These are phyloP conservation scores for Vanderwaltozyma yarrowii DNA, from an alignment of 805 yeast genomes.

Conservation along the genomic window DNA sequence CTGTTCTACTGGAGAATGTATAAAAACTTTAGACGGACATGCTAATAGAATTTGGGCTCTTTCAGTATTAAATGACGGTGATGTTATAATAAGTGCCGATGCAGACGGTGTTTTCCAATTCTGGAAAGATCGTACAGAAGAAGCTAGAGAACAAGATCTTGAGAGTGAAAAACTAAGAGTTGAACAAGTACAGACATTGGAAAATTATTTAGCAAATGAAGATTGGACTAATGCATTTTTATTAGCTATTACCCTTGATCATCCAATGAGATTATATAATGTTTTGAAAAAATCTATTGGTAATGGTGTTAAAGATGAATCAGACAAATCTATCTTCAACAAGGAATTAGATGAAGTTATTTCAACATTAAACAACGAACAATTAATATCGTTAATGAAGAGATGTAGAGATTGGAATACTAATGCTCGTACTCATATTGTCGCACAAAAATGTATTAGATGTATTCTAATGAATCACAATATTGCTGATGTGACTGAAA, in stretches of 20 bases:
- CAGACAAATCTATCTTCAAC: slow-evolving; percentile 20
- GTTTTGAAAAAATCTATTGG: slow-evolving; percentile 56
- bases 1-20: slow-evolving; percentile 59
- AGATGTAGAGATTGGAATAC: slow-evolving; percentile 94
- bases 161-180: slow-evolving; percentile 46
- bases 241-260: slow-evolving; percentile 77
- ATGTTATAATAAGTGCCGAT: slow-evolving; percentile 72
- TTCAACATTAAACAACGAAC: slow-evolving; percentile 45
- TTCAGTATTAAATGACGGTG: slow-evolving; percentile 54
- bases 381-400: slow-evolving; percentile 50
- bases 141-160: slow-evolving; percentile 41
- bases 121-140: slow-evolving; percentile 85
- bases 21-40: slow-evolving; percentile 84
- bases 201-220: slow-evolving; percentile 56
- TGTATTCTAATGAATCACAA: slow-evolving; percentile 49
- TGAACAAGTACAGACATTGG: slow-evolving; percentile 82
- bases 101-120: slow-evolving; percentile 87
- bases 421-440: slow-evolving; percentile 65
- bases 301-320: slow-evolving; percentile 32
- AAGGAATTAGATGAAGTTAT: slow-evolving; percentile 56
- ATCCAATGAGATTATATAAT: slow-evolving; percentile 78
- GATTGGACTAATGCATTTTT: slow-evolving; percentile 87
- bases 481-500: slow-evolving; percentile 46
- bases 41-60: slow-evolving; percentile 93
- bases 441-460: slow-evolving; percentile 69